Conservation (phyloP, 192 early-diverging fungal genomes). For the Neocallimastix lanati region DNA sequence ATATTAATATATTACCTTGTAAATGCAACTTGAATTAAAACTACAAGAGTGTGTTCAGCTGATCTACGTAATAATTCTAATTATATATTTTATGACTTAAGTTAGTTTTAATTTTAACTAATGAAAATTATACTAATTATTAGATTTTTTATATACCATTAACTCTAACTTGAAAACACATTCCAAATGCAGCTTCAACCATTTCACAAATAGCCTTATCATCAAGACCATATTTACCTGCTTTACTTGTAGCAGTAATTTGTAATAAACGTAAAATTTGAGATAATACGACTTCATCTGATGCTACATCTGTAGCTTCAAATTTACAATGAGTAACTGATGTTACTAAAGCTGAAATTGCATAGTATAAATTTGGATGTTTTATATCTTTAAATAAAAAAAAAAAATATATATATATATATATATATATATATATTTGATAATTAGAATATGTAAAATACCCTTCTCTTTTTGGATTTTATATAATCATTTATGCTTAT, state of each 20-base stretch:
- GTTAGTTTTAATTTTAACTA: too few species aligned
- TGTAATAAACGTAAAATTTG: conserved; percentile 71
- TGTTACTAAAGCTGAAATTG: conserved; percentile 51
- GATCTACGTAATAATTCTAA: conserved; percentile 54
- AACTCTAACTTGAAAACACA: conserved; percentile 85
- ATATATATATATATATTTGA: too few species aligned
- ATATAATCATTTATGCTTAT: too few species aligned
- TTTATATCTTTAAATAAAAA: conserved; percentile 1
- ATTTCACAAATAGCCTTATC: conserved; percentile 93
- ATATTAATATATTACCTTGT: conserved; percentile 49
- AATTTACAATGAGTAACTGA: conserved; percentile 92
- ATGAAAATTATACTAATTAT: too few species aligned
- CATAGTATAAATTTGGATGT: conserved; percentile 44
- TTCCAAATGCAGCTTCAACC: conserved; percentile 90
- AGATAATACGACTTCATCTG: conserved; percentile 85
- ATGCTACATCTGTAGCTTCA: conserved; percentile 78
- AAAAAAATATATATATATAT: background rate
- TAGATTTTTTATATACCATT: conserved; percentile 24
- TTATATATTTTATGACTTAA: too few species aligned
- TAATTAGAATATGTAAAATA: too few species aligned
- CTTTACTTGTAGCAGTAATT: conserved; percentile 41
- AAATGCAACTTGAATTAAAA: conserved; percentile 56
- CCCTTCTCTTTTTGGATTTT: too few species aligned
- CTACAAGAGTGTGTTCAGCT: conserved; percentile 60
- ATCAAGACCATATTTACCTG: conserved; percentile 49